Evolutionary conservation across 495 filamentous ascomycete species (phyloP).

Genomic region (Talaromyces wortmannii): DNA sequence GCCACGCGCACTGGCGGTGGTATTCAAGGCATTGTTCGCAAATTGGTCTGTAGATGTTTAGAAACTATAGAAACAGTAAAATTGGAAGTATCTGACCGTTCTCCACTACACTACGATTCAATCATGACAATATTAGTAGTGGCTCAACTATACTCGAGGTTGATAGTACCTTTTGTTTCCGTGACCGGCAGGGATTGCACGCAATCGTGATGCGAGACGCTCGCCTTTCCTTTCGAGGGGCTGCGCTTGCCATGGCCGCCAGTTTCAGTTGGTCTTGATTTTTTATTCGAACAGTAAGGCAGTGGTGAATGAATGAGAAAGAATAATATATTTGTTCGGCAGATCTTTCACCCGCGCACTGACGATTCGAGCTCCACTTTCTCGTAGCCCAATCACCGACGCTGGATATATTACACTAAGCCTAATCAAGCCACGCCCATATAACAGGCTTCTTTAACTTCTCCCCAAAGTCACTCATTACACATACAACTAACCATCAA

Average conservation of each 20-base stretch:
- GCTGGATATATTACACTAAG: too few relatives aligned
- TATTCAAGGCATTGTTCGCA: slow-evolving; percentile 30
- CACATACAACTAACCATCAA: too few relatives aligned
- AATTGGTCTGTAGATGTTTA: slow-evolving; percentile 17
- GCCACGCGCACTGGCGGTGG: slow-evolving; percentile 30
- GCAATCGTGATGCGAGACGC: slow-evolving; percentile 26
- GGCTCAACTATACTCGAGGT: neutral
- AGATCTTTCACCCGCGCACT: too few relatives aligned
- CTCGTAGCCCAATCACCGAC: too few relatives aligned
- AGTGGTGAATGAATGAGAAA: neutral
- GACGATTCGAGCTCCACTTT: too few relatives aligned
- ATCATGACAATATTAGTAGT: neutral
- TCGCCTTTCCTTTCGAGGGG: slow-evolving; percentile 7
- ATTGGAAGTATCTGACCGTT: slow-evolving; percentile 16
- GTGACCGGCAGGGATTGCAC: slow-evolving; percentile 29
- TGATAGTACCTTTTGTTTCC: slow-evolving; percentile 28
- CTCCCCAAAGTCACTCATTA: too few relatives aligned
- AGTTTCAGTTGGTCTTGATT: neutral
- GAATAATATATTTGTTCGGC: too few relatives aligned
- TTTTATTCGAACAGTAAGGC: neutral
- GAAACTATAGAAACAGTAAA: neutral
- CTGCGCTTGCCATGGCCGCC: slow-evolving; percentile 5
- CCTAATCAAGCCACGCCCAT: too few relatives aligned
- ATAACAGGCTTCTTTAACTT: too few relatives aligned
- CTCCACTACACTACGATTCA: slow-evolving; percentile 26